Base-by-base conservation (phyloP, 768 basidiomycete genomes). In the Amanita jacksonii region DNA sequence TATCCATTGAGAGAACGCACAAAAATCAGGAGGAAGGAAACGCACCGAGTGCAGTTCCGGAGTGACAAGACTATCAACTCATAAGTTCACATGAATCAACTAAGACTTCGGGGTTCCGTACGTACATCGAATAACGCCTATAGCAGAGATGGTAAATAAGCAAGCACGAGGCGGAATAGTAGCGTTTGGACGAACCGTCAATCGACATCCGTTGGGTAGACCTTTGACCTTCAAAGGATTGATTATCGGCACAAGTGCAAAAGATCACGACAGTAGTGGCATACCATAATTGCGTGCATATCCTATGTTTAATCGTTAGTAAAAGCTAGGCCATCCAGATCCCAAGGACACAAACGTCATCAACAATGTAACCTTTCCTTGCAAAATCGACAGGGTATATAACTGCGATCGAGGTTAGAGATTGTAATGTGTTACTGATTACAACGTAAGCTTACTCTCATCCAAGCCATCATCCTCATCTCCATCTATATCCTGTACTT, bases 321-420 rank as follows among this genome's bases (percentile, higher is more conserved):
- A 6, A 5, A 34, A n/a, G n/a, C n/a, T 34, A n/a, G 33, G 6
- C 5, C 27, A 34, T 6, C 6, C 6, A 8, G 33, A 36, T 8
- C 8, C 59, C 25, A 41, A 28, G 25, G 40, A 41, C 10, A 41
- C 68, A 8, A 40, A 73, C 74, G 57, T 76, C 74, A 53, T 76
- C 94, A 12, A 89, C 63, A 42, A 99, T 92, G 44, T 83, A 71
- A 0, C 90, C 87, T 0, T 67, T 65, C 31, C 66, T 62, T 65
- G 85, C 74, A 67, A 79, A 87, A 61, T 99, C 94, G 13, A 92
- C 57, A 0, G 94, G 94, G 57, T 79, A 97, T 51, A 98, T 93
- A 19, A 81, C 85, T 83, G 48, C 8, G 7, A 38, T 7, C 13
- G 20, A 19, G 7, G 37, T n/a, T 4, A 22, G 12, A 12, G 22